phyloP scores from a whole-genome alignment of 495 filamentous ascomycete species.

The Xylaria acuta region DNA sequence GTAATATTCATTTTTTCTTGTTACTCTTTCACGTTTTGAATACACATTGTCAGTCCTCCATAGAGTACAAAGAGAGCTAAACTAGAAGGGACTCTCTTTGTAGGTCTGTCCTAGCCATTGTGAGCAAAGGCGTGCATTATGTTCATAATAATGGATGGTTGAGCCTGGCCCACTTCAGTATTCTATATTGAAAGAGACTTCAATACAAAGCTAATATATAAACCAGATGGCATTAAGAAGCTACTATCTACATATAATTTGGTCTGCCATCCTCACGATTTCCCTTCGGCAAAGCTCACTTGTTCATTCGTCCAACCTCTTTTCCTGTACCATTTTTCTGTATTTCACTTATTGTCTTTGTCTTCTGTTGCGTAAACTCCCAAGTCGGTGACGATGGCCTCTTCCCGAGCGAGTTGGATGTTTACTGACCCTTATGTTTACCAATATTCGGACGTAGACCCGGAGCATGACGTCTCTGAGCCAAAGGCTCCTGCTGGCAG shows the following conservation, averaged over 20 bases:
- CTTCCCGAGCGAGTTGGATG: slow-evolving; percentile 1
- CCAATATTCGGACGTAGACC: slow-evolving; percentile 8
- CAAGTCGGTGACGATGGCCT: slow-evolving; percentile 1
- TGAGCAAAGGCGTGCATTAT: background rate
- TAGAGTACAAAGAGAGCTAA: background rate
- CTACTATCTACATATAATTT: background rate
- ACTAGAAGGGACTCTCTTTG: background rate
- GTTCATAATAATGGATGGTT: no score
- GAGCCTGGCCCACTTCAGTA: background rate
- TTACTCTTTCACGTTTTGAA: background rate
- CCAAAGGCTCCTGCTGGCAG: background rate
- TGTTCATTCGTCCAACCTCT: background rate
- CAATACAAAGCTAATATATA: background rate
- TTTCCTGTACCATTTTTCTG: background rate
- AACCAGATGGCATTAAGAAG: background rate
- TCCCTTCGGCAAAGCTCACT: background rate
- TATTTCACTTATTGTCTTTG: background rate
- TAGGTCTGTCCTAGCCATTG: background rate
- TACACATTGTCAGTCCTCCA: background rate
- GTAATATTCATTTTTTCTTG: background rate
- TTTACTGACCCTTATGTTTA: slow-evolving; percentile 23
- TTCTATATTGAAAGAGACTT: background rate
- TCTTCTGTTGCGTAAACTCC: background rate
- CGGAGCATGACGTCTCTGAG: background rate
- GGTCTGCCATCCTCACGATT: background rate